A percentile compares a stretch with the other conserved stretches of the same genome.
phyloP scores from a whole-genome alignment of 2,329 filamentous ascomycete genomes.

The Aureobasidium sp. region DNA sequence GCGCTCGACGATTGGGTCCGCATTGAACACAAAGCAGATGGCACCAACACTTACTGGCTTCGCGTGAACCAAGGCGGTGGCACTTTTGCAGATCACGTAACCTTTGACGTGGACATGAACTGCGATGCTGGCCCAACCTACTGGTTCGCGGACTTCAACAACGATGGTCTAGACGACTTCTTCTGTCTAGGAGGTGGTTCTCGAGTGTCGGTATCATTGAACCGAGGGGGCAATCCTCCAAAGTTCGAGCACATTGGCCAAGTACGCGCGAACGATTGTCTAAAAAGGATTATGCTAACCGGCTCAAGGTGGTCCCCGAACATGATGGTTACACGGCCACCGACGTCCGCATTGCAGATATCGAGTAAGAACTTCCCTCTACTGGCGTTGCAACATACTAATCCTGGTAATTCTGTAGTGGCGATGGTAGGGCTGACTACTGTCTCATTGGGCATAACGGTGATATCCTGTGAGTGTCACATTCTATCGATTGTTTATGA shows the following conservation, averaged over 20 bases:
- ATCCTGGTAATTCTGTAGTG: too few relatives aligned
- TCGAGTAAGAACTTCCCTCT: too few relatives aligned
- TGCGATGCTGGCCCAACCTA: neutral
- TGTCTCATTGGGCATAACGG: too few relatives aligned
- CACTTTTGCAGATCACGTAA: neutral
- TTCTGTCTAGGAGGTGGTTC: neutral
- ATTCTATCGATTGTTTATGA: too few relatives aligned
- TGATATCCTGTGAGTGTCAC: too few relatives aligned
- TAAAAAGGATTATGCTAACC: too few relatives aligned
- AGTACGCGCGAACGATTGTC: neutral
- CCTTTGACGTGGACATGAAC: neutral
- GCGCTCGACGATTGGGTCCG: neutral
- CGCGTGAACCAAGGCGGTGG: neutral
- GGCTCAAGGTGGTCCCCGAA: too few relatives aligned
- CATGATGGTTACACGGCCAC: too few relatives aligned
- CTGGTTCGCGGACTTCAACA: neutral
- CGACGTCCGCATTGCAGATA: too few relatives aligned
- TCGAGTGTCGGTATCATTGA: neutral
- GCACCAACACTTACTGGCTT: neutral
- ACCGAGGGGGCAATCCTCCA: neutral
- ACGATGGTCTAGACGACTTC: neutral
- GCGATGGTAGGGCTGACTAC: too few relatives aligned
- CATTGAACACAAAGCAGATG: neutral
- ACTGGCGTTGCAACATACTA: too few relatives aligned
- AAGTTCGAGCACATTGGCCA: neutral